Evolutionary conservation across 2,329 filamentous ascomycete species (phyloP), one percentile per base, ranked within the genome.

Genomic region (Anthostomella pinea): DNA sequence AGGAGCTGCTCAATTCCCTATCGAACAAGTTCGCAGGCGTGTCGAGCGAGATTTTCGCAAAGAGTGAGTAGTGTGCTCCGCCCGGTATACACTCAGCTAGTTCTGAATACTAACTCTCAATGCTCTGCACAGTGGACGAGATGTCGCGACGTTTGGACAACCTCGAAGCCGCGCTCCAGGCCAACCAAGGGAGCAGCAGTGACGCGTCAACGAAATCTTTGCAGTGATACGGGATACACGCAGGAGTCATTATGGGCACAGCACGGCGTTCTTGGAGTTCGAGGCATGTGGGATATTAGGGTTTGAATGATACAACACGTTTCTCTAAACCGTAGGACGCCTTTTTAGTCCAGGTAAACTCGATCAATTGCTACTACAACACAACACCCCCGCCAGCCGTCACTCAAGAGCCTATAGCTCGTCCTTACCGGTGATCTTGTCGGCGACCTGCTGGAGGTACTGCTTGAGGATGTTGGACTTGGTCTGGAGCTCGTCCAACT

Each of bases 121-220:
- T 9, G n/a, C 15, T 27, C n/a, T n/a, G n/a, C n/a, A 10, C 43
- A 95, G 89, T 96, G 85, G 90, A 95, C 57, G 89, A 95, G 46
- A 95, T 96, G 89, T 85, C 87, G 10, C 75, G 84, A 43, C 79
- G 90, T 17, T 68, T 96, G 15, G 90, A 96, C 58, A 87, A 82
- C 39, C 73, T 96, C 8, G 90, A 94, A 61, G 72, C 83, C 16
- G 81, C 83, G 10, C 70, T 94, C 28, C 72, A 78, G 52, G 73
- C 76, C 24, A 74, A 69, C 40, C 78, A 72, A 49, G 62, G 70
- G 39, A 68, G 68, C 38, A 61, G 67, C 8, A 37, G 43, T 7
- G 55, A 51, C 25, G 55, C 56, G 8, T 48, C 66, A 6, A 56
- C 63, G 8, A 70, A 70, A 41, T 49, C 63, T 17, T n/a, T n/a